phyloP scores from a whole-genome alignment of 306 rosid genomes.

The Cucurbita maxima region DNA sequence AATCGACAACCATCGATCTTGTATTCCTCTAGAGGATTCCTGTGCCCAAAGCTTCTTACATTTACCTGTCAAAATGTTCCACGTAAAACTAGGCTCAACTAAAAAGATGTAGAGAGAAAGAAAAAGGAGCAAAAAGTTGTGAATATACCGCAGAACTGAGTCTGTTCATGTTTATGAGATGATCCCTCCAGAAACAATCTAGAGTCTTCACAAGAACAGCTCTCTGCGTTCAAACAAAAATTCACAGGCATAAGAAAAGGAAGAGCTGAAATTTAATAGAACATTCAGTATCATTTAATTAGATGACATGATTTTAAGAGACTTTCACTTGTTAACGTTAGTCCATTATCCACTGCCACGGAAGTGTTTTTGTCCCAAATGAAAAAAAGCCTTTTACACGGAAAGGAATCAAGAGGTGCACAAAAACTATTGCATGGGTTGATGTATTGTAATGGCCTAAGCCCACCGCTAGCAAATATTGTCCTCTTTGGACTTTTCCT shows the following conservation, averaged over 20 bases:
- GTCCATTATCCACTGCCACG: neutral
- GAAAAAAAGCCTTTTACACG: neutral
- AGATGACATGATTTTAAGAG: neutral
- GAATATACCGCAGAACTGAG: conserved; percentile 86
- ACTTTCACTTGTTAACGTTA: neutral
- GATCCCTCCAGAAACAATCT: conserved; percentile 96
- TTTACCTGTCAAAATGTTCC: conserved; percentile 52
- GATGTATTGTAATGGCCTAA: neutral
- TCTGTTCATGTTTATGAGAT: conserved; percentile 90
- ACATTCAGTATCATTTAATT: neutral
- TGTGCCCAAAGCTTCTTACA: conserved; percentile 89
- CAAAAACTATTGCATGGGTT: neutral
- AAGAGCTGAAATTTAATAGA: neutral
- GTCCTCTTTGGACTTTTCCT: no score
- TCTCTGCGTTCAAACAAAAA: conserved; percentile 35
- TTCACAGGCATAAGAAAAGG: neutral
- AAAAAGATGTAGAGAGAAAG: conserved; percentile 8
- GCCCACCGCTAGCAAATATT: no score
- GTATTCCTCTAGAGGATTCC: conserved; percentile 96
- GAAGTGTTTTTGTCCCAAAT: neutral
- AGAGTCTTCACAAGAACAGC: conserved; percentile 90
- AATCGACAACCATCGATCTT: conserved; percentile 94
- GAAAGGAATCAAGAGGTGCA: neutral
- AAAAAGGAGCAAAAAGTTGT: neutral
- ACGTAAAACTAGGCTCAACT: conserved; percentile 12